A percentile compares a stretch with the other conserved stretches of the same genome.
Evolutionary conservation across 345 rosid genomes (phyloP).

Genomic region (Raphanus raphanistrum): DNA sequence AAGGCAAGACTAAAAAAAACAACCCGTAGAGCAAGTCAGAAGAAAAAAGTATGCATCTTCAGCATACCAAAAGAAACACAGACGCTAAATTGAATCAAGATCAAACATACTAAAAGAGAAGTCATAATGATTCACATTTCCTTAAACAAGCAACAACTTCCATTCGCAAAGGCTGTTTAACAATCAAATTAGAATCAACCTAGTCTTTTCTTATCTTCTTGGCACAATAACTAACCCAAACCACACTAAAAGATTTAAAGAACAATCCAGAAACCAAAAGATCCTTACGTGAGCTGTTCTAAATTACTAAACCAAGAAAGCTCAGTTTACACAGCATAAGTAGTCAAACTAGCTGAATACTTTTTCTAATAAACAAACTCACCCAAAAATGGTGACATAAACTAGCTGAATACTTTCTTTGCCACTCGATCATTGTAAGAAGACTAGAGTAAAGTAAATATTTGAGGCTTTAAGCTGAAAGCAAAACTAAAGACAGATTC

Average conservation of each 20-base stretch:
- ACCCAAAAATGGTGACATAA: not conserved
- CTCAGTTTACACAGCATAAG: no score
- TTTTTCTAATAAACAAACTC: not conserved
- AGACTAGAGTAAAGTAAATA: not conserved
- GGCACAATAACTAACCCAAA: slow-evolving; percentile 6
- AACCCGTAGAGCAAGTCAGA: not conserved
- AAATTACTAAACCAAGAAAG: no score
- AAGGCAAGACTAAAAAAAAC: not conserved
- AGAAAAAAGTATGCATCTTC: not conserved
- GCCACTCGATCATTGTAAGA: not conserved
- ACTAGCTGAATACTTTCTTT: not conserved
- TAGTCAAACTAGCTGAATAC: not conserved
- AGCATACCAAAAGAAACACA: not conserved
- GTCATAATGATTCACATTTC: not conserved
- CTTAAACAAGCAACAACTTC: not conserved
- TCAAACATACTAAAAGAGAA: not conserved
- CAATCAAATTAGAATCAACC: not conserved
- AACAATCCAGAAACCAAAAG: not conserved
- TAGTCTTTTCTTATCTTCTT: not conserved
- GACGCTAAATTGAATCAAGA: not conserved
- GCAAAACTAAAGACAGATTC: not conserved
- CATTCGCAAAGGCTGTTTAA: not conserved
- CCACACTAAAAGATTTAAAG: not conserved
- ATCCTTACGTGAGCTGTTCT: slow-evolving; percentile 37
- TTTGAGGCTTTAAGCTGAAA: not conserved